Evolutionary conservation across 257 asterid species (phyloP), one percentile per base, ranked within the genome.

Genomic region (Nicotiana knightiana): DNA sequence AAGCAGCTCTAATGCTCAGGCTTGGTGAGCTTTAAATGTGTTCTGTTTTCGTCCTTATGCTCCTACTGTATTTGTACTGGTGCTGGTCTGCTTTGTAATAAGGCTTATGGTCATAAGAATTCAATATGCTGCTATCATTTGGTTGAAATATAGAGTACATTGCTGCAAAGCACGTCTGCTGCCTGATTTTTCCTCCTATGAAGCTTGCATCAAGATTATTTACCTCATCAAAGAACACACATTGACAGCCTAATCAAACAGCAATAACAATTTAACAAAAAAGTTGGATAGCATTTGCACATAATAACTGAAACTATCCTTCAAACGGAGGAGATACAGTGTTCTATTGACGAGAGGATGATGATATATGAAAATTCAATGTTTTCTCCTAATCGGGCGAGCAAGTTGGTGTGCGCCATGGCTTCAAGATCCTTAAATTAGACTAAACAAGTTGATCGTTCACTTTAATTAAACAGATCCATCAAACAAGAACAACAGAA

Each of bases 241-340:
- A 62, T 24, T 21, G 35, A 26, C 67, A 24, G 17, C 24, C 37
- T 63, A 63, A 26, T 24, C 4, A 15, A 24, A 62, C 13, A 59
- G 15, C 3, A 21, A 46, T 2, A 57, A 1, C 11, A 5, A 37
- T 5, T 5, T 37, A 0, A 37, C 4, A 6, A 37, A 5, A 24
- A 28, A 59, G 15, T 24, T 18, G 7, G 21, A 51, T 85, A 86
- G 86, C 11, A 79, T 55, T 18, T 86, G 5, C 87, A 76, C 46
- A 35, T 35, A 4, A 37, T 37, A 39, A 6, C 9, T 77, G 62
- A 59, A 46, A 39, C 10, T 39, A 7, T 39, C 48, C 10, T 37
- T 6, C 46, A 6, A 37, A 37, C 6, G 12, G 17, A 63, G 54
- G 17, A 63, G 54, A 26, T 77, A 81, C 32, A 75, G 84, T 7